phyloP scores from a whole-genome alignment of 257 asterid species.

The Solanum stenotomum region DNA sequence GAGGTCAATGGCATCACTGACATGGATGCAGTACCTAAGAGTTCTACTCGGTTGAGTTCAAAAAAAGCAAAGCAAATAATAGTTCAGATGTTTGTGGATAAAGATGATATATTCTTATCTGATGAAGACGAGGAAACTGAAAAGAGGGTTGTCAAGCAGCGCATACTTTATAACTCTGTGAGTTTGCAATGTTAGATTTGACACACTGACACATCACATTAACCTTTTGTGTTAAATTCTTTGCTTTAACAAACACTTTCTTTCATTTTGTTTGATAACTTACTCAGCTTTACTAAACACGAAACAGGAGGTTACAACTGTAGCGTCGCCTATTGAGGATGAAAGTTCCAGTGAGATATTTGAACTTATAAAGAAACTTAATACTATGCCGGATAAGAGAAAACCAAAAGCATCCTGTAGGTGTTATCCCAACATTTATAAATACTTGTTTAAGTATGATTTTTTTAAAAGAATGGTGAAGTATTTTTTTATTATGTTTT shows the following conservation, averaged over 20 bases:
- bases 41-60: constrained; percentile 32
- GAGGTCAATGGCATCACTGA: constrained; percentile 31
- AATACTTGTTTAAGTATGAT: not conserved
- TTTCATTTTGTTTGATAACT: not conserved
- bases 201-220: not conserved
- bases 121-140: constrained; percentile 64
- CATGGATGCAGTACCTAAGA: constrained; percentile 27
- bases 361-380: constrained; percentile 80
- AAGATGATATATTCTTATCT: constrained; percentile 72
- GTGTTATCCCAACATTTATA: constrained; percentile 1
- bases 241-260: not conserved
- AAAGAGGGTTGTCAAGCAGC: constrained; percentile 38
- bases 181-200: constrained; percentile 10
- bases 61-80: constrained; percentile 72
- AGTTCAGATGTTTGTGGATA: constrained; percentile 49
- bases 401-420: constrained; percentile 70
- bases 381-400: constrained; percentile 55
- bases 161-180: constrained; percentile 50
- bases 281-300: constrained; percentile 25
- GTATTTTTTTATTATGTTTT: not conserved
- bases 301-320: constrained; percentile 33
- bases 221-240: not conserved
- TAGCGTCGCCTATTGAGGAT: constrained; percentile 59
- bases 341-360: constrained; percentile 76
- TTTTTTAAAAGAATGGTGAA: not conserved